Evolutionary conservation across 2,329 filamentous ascomycete species (phyloP).

Genomic region (Macrophomina pseudophaseolina): DNA sequence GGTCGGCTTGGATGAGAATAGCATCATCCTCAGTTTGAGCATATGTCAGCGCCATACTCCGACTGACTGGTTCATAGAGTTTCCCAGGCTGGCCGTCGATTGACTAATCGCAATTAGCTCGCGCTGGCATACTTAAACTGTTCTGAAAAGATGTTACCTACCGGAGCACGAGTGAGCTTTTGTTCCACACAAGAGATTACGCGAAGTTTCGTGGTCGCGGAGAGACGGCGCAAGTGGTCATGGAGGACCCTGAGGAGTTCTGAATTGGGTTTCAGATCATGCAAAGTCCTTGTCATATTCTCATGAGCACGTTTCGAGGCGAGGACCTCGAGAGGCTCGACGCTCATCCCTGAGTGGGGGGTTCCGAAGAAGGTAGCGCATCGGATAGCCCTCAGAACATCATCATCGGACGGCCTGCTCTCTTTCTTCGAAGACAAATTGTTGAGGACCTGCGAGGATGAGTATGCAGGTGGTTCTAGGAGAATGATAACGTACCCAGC

Average conservation of each 20-base stretch:
- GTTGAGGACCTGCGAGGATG: not conserved
- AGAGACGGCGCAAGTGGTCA: not conserved
- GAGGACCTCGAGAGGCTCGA: not conserved
- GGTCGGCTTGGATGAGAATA: not conserved
- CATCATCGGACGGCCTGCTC: not conserved
- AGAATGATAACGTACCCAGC: not conserved
- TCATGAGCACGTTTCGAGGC: not conserved
- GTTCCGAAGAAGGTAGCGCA: slow-evolving; percentile 11
- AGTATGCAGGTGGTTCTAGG: not conserved
- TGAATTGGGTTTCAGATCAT: slow-evolving; percentile 5
- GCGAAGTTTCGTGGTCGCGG: not conserved
- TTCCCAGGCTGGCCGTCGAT: not conserved
- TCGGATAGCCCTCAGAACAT: not conserved
- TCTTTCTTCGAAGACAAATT: not conserved
- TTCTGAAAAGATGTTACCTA: not conserved
- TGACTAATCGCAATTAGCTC: not conserved
- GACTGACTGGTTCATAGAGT: not conserved
- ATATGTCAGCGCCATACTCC: not conserved
- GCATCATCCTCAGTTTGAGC: not conserved
- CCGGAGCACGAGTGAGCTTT: not conserved
- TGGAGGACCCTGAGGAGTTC: not conserved
- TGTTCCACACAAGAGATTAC: not conserved
- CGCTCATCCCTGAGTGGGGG: not conserved
- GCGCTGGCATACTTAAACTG: not conserved
- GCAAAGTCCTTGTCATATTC: not conserved